Conservation (phyloP, 148 eudicot species). For the Rhododendron mucronatum region DNA sequence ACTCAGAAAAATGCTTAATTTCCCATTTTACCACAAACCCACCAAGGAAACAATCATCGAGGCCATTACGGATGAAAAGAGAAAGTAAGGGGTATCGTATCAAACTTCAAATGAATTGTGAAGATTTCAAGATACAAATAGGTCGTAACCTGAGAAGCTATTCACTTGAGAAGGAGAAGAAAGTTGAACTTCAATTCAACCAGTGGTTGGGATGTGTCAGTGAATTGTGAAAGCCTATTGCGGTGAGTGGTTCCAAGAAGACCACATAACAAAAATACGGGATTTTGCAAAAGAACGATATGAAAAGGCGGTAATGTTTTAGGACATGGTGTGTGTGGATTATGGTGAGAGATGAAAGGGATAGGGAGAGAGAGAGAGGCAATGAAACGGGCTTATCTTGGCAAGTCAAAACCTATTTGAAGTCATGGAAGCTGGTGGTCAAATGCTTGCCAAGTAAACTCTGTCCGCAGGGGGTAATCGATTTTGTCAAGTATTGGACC, state of each 20-base stretch:
- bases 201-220: not conserved
- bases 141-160: not conserved
- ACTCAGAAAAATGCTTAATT: slow-evolving; percentile 29
- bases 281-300: not conserved
- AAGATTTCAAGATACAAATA: not conserved
- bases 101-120: not conserved
- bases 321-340: not conserved
- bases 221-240: not conserved
- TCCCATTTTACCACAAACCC: slow-evolving; percentile 18
- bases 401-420: not conserved
- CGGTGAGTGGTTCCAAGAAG: slow-evolving; percentile 21
- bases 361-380: not conserved
- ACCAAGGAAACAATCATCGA: slow-evolving; percentile 7
- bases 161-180: not conserved
- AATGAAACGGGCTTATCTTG: not conserved
- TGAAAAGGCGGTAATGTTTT: not conserved
- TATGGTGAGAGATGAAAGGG: not conserved
- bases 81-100: not conserved
- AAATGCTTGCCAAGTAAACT: slow-evolving; percentile 1
- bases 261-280: slow-evolving; percentile 9
- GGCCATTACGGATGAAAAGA: not conserved
- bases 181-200: not conserved
- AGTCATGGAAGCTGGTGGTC: not conserved
- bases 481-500: too few species aligned
- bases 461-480: too few species aligned